Base-by-base conservation (phyloP, 441 rosid species). In the Aquilaria agallochum region DNA sequence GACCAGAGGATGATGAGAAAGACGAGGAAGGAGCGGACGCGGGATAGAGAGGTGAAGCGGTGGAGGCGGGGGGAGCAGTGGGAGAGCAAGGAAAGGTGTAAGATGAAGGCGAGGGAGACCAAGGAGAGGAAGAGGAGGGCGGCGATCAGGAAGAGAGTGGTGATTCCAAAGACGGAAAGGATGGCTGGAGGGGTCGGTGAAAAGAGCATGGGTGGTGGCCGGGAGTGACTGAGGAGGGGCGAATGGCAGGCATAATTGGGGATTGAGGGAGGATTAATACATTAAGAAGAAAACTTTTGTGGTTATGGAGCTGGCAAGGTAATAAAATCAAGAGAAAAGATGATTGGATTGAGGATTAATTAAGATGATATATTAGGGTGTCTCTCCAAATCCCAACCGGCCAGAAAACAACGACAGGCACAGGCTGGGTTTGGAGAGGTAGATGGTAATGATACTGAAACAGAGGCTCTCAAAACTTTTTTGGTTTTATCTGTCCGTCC, bases 11-110 rank as follows among this genome's bases (percentile, higher is more conserved):
- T 30, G 53, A 78, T 58, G 70, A 78, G 72, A 52, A 70, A 31
- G 59, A 84, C 79, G 50, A 84, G 79, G 48, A 84, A 76, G 48
- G 77, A 74, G 1, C 89, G 76, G 64, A 80, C 76, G 52, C 75
- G 55, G 88, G 88, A 86, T 10, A 84, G 86, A 45, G 88, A 71
- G 65, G 82, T 82, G 71, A 86, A 83, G 15, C 62, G 66, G 11
- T 69, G 74, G 30, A 86, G 65, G 46, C 68, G 76, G 12, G 50
- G 73, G 32, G 76, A 71, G 56, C 70, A 50, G 1, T 68, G 72
- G 11, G 86, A 72, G 55, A 74, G 76, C 53, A 77, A 56, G 31
- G 66, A 66, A 64, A 83, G 81, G 61, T 62, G 71, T 63, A 83
- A 61, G 51, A 86, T 72, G 69, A 60, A 78, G 46, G 53, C 48